A percentile compares a stretch with the other conserved stretches of the same genome.
Conservation (phyloP, 192 early-diverging fungal species). For the Coemansia sp. region DNA sequence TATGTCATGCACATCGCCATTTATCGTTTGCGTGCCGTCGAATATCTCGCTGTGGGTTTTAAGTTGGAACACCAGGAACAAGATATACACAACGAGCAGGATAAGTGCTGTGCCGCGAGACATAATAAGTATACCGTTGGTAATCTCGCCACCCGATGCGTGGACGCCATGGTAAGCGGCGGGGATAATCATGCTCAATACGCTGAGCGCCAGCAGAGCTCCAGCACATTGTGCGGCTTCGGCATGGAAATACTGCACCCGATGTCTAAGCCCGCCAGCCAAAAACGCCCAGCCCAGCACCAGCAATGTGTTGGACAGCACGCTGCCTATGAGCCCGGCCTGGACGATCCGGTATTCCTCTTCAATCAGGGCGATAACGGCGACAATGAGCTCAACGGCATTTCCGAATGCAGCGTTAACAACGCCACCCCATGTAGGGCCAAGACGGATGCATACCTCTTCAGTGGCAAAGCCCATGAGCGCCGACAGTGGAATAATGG, state of each 20-base stretch:
- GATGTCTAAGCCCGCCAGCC: slow-evolving; percentile 71
- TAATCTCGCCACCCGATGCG: slow-evolving; percentile 45
- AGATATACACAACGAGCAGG: slow-evolving; percentile 63
- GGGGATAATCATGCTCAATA: slow-evolving; percentile 67
- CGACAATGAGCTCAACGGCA: slow-evolving; percentile 60
- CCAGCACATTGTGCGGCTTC: slow-evolving; percentile 74
- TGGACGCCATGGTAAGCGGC: slow-evolving; percentile 66
- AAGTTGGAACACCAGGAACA: slow-evolving; percentile 84
- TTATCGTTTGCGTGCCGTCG: slow-evolving; percentile 39
- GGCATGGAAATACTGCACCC: slow-evolving; percentile 65
- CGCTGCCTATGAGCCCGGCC: slow-evolving; percentile 83
- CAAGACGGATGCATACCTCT: slow-evolving; percentile 68
- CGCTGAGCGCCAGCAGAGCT: slow-evolving; percentile 63
- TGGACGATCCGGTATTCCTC: slow-evolving; percentile 67
- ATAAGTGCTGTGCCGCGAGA: slow-evolving; percentile 70
- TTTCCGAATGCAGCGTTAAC: slow-evolving; percentile 76
- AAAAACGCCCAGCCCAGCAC: slow-evolving; percentile 88
- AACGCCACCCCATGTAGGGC: slow-evolving; percentile 67
- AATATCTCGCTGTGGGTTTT: slow-evolving; percentile 71
- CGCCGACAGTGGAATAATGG: slow-evolving; percentile 87
- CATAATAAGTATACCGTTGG: slow-evolving; percentile 58
- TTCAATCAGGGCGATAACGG: slow-evolving; percentile 61
- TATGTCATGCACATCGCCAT: background rate
- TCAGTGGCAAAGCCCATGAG: slow-evolving; percentile 89
- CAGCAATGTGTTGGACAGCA: slow-evolving; percentile 89